Conservation (phyloP, 2,329 filamentous ascomycete species). For the Hypoxylon sp. region DNA sequence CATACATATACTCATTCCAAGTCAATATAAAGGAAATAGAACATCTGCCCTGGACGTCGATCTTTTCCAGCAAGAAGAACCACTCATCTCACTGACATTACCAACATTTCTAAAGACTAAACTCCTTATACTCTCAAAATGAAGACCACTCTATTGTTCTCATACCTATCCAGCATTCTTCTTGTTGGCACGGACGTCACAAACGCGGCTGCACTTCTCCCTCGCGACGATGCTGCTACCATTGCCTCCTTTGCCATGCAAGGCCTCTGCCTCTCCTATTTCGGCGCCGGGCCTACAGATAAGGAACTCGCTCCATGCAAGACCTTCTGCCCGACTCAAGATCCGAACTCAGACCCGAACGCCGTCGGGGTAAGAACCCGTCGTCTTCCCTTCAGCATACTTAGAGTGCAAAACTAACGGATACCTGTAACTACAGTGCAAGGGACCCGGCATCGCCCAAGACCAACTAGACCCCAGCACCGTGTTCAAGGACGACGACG, state of each 20-base stretch:
- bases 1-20: neutral
- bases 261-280: slow-evolving; percentile 43
- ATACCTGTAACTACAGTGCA: slow-evolving; percentile 21
- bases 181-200: slow-evolving; percentile 16
- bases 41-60: neutral
- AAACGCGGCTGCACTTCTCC: slow-evolving; percentile 24
- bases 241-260: slow-evolving; percentile 41
- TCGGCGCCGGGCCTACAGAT: slow-evolving; percentile 23
- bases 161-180: slow-evolving; percentile 17
- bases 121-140: slow-evolving; percentile 14
- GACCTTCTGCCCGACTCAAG: slow-evolving; percentile 32
- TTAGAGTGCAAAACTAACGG: slow-evolving; percentile 10
- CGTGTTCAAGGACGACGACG: slow-evolving; percentile 39
- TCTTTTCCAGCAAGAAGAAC: neutral
- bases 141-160: slow-evolving; percentile 21
- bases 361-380: slow-evolving; percentile 33
- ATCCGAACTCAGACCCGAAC: slow-evolving; percentile 35
- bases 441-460: slow-evolving; percentile 22
- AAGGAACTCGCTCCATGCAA: slow-evolving; percentile 42
- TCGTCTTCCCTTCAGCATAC: neutral
- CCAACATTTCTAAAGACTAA: neutral
- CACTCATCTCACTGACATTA: neutral
- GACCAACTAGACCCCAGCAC: slow-evolving; percentile 36
- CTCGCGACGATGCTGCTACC: slow-evolving; percentile 35
- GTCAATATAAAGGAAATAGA: neutral